Evolutionary conservation across 371 early-diverging fungal species (phyloP), one percentile per base, ranked within the genome.

Genomic region (Mortierella sp.): DNA sequence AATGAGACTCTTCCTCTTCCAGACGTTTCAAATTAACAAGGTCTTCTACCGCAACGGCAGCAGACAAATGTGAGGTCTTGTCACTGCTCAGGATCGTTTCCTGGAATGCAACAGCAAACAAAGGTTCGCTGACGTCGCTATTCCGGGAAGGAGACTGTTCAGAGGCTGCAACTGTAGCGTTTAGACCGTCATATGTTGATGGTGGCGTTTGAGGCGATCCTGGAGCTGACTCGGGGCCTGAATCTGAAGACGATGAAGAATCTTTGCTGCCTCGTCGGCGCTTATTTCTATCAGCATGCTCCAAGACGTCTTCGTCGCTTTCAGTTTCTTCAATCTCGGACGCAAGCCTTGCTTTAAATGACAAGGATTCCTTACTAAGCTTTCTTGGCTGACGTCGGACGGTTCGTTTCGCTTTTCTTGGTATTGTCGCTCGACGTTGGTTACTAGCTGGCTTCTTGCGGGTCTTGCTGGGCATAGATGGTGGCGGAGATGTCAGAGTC

Each of bases 181-280:
- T 52, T 21, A 57, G 24, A 5, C 66, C 66, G 9, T 66, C 66
- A 43, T 41, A 66, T 11, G 55, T 70, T 16, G 72, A 66, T 53
- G 72, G 72, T 8, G 72, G 72, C 0, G 72, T 72, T 61, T 62
- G 33, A 10, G 72, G 72, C 15, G 72, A 72, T 21, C 66, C 38
- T 0, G 72, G 72, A 4, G 66, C 60, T 28, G 72, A 72, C 19
- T 72, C 72, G 5, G 72, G 67, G 24, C 72, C 52, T 19, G 72
- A 72, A 28, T 72, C 72, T n/a, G 72, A 72, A n/a, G 72, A 71
- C 21, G 66, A 71, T 10, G 55, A 28, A n/a, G 72, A 72, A 58
- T 72, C 72, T 33, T 65, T 62, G 40, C 72, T 72, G 22, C 61
- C 60, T 24, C 72, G 72, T 43, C 72, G 72, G 33, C 72, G 72